These are phyloP conservation scores for Phytophthora meadii DNA, from an alignment of 352 stramenopile genomes.

Conservation along the genomic window DNA sequence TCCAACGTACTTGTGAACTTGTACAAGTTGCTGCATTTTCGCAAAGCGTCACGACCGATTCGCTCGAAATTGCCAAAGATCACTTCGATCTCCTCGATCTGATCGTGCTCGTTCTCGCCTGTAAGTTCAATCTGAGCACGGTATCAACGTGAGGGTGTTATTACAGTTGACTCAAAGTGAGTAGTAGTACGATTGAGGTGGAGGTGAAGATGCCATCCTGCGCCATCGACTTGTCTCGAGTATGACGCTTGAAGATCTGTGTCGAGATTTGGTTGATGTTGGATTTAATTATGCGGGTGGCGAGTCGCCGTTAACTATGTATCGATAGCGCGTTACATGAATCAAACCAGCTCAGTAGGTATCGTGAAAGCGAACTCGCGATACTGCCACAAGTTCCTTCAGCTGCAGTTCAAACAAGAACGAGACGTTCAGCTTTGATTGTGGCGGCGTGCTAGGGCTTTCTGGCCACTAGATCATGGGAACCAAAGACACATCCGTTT, in stretches of 20 bases:
- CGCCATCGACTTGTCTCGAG: not conserved
- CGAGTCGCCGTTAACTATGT: too few species aligned
- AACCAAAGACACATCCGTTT: not conserved
- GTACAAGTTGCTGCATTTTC: conserved; percentile 56
- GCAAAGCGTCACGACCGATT: conserved; percentile 51
- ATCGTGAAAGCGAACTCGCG: not conserved
- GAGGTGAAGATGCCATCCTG: conserved; percentile 38
- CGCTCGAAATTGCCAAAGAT: conserved; percentile 77
- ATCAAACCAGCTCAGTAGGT: too few species aligned
- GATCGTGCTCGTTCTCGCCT: conserved; percentile 68
- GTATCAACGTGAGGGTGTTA: conserved; percentile 3
- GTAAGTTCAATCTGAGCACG: conserved; percentile 55
- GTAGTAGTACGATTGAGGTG: not conserved
- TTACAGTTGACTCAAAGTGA: too few species aligned
- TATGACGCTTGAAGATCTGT: conserved; percentile 18
- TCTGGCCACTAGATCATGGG: conserved; percentile 1
- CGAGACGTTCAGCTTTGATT: conserved; percentile 1
- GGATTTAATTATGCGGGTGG: too few species aligned
- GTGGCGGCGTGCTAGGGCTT: not conserved
- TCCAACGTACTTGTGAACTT: conserved; percentile 56
- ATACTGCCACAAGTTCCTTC: not conserved
- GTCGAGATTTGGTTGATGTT: conserved; percentile 1
- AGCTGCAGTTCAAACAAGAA: not conserved
- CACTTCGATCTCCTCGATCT: conserved; percentile 78
- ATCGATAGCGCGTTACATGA: too few species aligned